A percentile compares a stretch with the other conserved stretches of the same genome.
Conservation (phyloP, 2,329 filamentous ascomycete species). For the Didymella pinodella region DNA sequence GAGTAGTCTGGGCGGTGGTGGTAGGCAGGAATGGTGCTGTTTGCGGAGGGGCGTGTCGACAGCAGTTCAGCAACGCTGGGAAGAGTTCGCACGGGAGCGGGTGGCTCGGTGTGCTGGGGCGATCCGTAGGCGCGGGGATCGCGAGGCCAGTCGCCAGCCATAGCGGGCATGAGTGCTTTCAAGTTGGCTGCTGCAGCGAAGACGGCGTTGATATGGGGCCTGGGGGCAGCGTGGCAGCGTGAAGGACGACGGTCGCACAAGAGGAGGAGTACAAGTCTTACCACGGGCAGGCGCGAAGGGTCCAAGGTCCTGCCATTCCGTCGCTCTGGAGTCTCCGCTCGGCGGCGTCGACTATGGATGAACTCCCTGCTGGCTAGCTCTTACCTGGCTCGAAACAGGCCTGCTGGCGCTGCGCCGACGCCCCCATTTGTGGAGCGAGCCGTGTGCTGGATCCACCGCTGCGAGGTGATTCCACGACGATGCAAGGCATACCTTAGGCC, state of each 20-base stretch:
- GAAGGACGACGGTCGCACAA: slow-evolving; percentile 15
- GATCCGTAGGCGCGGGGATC: slow-evolving; percentile 18
- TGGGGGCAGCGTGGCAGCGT: slow-evolving; percentile 10
- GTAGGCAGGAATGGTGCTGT: slow-evolving; percentile 23
- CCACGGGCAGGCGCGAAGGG: slow-evolving; percentile 13
- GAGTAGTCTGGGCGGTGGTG: slow-evolving; percentile 26
- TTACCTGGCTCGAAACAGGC: slow-evolving; percentile 10
- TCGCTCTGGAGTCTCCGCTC: slow-evolving; percentile 22
- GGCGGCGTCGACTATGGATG: slow-evolving; percentile 19
- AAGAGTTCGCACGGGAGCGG: slow-evolving; percentile 27
- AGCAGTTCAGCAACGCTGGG: slow-evolving; percentile 38
- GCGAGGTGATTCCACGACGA: slow-evolving; percentile 19
- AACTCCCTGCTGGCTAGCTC: slow-evolving; percentile 18
- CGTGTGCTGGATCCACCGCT: slow-evolving; percentile 19
- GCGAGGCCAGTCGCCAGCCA: slow-evolving; percentile 25
- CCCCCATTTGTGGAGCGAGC: slow-evolving; percentile 22
- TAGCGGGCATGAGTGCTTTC: slow-evolving; percentile 21
- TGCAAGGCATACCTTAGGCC: slow-evolving; percentile 22
- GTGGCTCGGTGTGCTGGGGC: slow-evolving; percentile 14
- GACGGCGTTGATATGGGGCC: slow-evolving; percentile 17
- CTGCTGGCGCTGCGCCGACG: slow-evolving; percentile 18
- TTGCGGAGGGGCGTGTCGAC: slow-evolving; percentile 23
- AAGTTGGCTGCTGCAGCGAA: slow-evolving; percentile 13
- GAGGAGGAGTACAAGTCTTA: slow-evolving; percentile 18
- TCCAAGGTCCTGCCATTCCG: slow-evolving; percentile 14